Evolutionary conservation across 495 filamentous ascomycete species (phyloP).

Genomic region (Aspergillus panamensis): DNA sequence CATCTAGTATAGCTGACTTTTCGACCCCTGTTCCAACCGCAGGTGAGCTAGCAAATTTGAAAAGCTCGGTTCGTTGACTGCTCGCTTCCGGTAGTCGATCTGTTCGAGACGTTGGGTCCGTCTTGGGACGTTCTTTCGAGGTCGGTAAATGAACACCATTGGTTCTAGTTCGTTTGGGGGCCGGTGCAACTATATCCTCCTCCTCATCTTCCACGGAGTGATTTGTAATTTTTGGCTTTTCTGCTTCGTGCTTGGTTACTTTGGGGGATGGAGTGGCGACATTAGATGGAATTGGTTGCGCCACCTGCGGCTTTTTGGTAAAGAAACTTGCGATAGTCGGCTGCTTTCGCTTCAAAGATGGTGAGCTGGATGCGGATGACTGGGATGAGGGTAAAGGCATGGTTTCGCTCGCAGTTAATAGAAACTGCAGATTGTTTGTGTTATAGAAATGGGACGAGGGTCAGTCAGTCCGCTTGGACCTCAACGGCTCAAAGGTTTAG

Average conservation of each 20-base stretch:
- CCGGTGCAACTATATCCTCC: conserved; percentile 40
- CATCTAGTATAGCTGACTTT: conserved; percentile 28
- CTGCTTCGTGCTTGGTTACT: neutral
- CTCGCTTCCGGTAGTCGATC: conserved; percentile 23
- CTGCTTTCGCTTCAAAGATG: conserved; percentile 57
- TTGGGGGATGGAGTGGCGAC: conserved; percentile 7
- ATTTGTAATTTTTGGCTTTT: conserved; percentile 18
- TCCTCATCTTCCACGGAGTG: conserved; percentile 31
- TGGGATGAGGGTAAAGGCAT: conserved; percentile 42
- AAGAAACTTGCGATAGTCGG: conserved; percentile 87
- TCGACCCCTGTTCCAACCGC: conserved; percentile 11
- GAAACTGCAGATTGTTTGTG: neutral
- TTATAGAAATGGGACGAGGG: too few relatives aligned
- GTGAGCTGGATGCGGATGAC: conserved; percentile 38
- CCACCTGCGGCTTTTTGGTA: conserved; percentile 52
- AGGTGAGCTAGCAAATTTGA: conserved; percentile 41
- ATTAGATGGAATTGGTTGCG: conserved; percentile 17
- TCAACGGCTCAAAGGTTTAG: neutral
- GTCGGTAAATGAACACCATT: conserved; percentile 18
- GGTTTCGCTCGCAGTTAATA: conserved; percentile 2
- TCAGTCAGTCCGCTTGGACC: too few relatives aligned
- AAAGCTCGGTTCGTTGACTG: conserved; percentile 40
- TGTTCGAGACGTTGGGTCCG: neutral
- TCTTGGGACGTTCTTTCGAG: conserved; percentile 19
- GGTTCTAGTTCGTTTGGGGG: conserved; percentile 36